phyloP scores from a whole-genome alignment of 768 basidiomycete species.

The Serendipita indica region DNA sequence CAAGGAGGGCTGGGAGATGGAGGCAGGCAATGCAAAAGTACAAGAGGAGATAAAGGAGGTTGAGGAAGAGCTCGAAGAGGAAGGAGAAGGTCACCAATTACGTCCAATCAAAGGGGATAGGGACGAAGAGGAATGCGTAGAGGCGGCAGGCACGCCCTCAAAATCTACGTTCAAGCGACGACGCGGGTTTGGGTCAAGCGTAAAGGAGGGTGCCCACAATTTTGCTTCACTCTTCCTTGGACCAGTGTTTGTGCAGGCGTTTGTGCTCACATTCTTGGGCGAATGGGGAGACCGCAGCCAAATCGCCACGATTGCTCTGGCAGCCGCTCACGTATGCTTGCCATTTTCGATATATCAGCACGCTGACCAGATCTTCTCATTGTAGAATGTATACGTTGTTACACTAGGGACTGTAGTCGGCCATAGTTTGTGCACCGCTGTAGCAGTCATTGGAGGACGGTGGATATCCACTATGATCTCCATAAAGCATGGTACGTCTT shows the following conservation, averaged over 20 bases:
- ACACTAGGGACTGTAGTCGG: constrained; percentile 81
- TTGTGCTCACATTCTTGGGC: constrained; percentile 90
- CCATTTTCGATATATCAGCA: constrained; percentile 10
- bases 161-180: constrained; percentile 16
- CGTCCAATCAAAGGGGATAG: background rate
- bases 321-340: constrained; percentile 68
- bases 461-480: constrained; percentile 90
- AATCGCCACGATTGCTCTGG: constrained; percentile 91
- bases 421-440: constrained; percentile 70
- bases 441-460: constrained; percentile 87
- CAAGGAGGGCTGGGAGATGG: constrained; percentile 70
- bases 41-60: constrained; percentile 91
- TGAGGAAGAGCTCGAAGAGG: constrained; percentile 86
- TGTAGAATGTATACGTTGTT: constrained; percentile 81
- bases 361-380: constrained; percentile 11
- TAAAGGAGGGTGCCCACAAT: constrained; percentile 59
- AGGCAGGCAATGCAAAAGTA: constrained; percentile 62
- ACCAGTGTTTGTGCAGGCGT: constrained; percentile 90
- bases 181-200: constrained; percentile 10
- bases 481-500: constrained; percentile 71
- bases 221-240: constrained; percentile 70
- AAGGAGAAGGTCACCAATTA: constrained; percentile 29
- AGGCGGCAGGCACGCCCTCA: constrained; percentile 14
- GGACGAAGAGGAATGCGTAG: background rate
- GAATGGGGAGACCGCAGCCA: constrained; percentile 99